These are phyloP conservation scores for Bipolaris oryzae DNA, from an alignment of 2,329 filamentous ascomycete species.

Conservation along the genomic window DNA sequence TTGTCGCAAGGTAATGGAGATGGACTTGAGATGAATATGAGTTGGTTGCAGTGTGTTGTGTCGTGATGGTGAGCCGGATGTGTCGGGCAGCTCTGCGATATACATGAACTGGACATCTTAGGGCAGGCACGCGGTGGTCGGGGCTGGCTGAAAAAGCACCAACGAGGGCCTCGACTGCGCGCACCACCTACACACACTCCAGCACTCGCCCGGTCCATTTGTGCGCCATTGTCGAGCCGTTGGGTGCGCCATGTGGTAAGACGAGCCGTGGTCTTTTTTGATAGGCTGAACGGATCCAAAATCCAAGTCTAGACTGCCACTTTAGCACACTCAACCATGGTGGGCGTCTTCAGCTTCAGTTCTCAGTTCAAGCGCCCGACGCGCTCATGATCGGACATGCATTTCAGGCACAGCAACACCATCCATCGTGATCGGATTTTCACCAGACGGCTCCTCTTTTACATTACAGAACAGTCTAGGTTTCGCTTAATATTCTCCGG, in stretches of 20 bases:
- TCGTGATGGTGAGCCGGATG: background rate
- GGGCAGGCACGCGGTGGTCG: background rate
- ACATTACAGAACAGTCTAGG: background rate
- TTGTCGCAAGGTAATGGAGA: background rate
- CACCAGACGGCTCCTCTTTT: background rate
- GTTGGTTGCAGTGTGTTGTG: background rate
- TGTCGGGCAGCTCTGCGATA: background rate
- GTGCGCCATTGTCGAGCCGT: background rate
- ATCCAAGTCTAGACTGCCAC: background rate
- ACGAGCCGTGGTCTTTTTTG: background rate
- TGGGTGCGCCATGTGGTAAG: background rate
- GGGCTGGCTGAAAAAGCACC: slow-evolving; percentile 4
- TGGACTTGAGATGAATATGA: background rate
- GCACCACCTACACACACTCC: background rate
- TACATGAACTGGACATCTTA: background rate
- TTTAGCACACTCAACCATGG: background rate
- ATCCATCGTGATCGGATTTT: background rate
- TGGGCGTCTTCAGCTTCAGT: background rate
- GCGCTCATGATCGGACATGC: background rate
- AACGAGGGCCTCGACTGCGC: background rate
- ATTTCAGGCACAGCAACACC: background rate
- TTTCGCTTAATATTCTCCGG: background rate
- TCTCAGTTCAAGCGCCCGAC: background rate
- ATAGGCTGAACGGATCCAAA: background rate
- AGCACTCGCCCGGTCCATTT: background rate